A percentile compares a stretch with the other conserved stretches of the same genome.
Conservation (phyloP, 2,329 filamentous ascomycete species). For the Pestalotiopsis sp. region DNA sequence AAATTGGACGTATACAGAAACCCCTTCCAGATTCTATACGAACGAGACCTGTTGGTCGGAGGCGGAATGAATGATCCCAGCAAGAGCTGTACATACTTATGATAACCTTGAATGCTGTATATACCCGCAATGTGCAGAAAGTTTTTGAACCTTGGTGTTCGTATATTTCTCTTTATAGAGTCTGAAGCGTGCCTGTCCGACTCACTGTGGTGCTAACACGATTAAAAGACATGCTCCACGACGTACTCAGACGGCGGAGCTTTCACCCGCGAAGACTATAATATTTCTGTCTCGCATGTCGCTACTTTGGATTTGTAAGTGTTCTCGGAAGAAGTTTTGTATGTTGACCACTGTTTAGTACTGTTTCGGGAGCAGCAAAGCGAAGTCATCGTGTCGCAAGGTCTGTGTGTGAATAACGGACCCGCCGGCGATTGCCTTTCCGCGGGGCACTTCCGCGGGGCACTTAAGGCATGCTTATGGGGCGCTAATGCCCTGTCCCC, state of each 20-base stretch:
- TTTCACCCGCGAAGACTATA: too few species aligned
- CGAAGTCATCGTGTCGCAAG: not conserved
- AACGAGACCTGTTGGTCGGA: slow-evolving; percentile 42
- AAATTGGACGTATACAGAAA: slow-evolving; percentile 52
- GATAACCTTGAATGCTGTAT: slow-evolving; percentile 23
- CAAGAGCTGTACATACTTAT: slow-evolving; percentile 35
- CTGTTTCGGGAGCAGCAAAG: not conserved
- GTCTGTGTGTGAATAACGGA: not conserved
- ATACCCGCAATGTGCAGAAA: slow-evolving; percentile 18
- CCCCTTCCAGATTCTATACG: slow-evolving; percentile 40
- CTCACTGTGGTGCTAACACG: not conserved
- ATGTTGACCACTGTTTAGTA: too few species aligned
- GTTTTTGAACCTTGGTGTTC: not conserved
- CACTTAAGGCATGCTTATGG: not conserved
- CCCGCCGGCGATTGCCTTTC: not conserved
- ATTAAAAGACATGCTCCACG: not conserved
- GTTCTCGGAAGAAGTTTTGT: too few species aligned
- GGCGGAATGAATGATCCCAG: slow-evolving; percentile 36
- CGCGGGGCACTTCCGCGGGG: not conserved
- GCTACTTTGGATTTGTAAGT: too few species aligned
- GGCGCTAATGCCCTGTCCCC: not conserved
- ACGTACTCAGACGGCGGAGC: not conserved
- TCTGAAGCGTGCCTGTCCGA: not conserved
- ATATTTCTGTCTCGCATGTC: too few species aligned
- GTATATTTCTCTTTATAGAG: not conserved